phyloP scores from a whole-genome alignment of 169 alveolate genomes.

The Plasmodium inui region DNA sequence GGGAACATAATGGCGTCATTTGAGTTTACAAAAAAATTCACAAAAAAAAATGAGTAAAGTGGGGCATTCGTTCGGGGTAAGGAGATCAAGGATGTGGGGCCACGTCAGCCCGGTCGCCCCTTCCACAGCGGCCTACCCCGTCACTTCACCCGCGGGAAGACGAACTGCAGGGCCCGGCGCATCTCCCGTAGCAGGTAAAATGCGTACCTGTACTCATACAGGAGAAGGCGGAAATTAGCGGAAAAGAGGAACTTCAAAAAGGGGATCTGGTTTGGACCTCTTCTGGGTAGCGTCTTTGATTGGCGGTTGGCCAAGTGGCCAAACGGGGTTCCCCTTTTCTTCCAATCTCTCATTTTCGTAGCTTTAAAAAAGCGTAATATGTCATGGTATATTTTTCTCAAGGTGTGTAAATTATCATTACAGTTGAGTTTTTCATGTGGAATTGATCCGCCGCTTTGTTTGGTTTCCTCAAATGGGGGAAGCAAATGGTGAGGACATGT shows the following conservation, averaged over 20 bases:
- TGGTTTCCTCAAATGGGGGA: not conserved
- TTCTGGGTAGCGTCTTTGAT: not conserved
- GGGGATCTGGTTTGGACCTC: slow-evolving; percentile 9
- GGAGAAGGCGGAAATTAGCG: slow-evolving; percentile 23
- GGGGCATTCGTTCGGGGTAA: not conserved
- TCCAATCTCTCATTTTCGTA: not conserved
- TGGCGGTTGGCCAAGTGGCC: not conserved
- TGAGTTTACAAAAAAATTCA: not conserved
- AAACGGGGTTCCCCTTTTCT: slow-evolving; percentile 7
- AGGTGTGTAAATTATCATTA: slow-evolving; percentile 2
- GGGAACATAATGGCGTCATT: not conserved
- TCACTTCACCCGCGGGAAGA: not conserved
- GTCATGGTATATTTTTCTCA: slow-evolving; percentile 41
- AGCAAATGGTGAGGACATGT: not conserved
- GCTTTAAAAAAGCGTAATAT: slow-evolving; percentile 36
- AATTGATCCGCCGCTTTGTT: not conserved
- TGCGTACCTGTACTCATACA: slow-evolving; percentile 62
- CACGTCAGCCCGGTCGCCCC: not conserved
- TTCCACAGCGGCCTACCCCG: not conserved
- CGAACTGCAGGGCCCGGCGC: slow-evolving; percentile 2
- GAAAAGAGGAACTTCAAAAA: slow-evolving; percentile 68
- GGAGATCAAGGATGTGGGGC: not conserved
- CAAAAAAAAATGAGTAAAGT: not conserved
- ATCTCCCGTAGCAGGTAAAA: slow-evolving; percentile 27
- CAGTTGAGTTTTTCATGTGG: not conserved